These are phyloP conservation scores for Gossypium turneri DNA, from an alignment of 345 rosid species.

Conservation along the genomic window DNA sequence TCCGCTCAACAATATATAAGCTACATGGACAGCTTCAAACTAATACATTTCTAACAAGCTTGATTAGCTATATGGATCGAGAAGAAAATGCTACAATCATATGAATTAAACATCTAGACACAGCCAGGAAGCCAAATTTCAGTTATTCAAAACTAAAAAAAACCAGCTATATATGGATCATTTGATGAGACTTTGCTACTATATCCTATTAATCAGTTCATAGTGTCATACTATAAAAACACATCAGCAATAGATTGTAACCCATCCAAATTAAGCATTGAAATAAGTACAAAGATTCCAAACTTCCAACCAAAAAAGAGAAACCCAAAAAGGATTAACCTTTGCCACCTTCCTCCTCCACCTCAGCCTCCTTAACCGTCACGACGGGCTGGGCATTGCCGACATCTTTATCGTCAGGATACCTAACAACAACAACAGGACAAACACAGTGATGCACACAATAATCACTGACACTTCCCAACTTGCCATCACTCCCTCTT, in stretches of 20 bases:
- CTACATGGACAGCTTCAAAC: neutral
- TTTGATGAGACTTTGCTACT: neutral
- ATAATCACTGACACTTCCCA: conserved; percentile 91
- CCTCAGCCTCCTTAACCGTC: conserved; percentile 27
- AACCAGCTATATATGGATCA: neutral
- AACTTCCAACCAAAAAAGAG: neutral
- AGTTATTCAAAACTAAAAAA: neutral
- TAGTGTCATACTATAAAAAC: neutral
- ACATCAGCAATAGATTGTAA: neutral
- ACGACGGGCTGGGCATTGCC: conserved; percentile 34
- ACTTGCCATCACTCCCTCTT: conserved; percentile 66
- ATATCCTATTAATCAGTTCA: neutral
- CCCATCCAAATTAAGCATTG: neutral
- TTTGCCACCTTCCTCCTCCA: conserved; percentile 29
- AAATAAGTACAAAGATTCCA: neutral
- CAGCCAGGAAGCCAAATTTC: neutral
- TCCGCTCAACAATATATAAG: neutral
- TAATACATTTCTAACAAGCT: no score
- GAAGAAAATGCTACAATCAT: neutral
- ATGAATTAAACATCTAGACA: neutral
- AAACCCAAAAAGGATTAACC: conserved; percentile 25
- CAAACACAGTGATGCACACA: conserved; percentile 53
- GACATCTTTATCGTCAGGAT: conserved; percentile 65
- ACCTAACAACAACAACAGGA: conserved; percentile 83
- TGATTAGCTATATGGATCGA: neutral